phyloP scores from a whole-genome alignment of 129 eudicot species.

The Cynara cardunculus region DNA sequence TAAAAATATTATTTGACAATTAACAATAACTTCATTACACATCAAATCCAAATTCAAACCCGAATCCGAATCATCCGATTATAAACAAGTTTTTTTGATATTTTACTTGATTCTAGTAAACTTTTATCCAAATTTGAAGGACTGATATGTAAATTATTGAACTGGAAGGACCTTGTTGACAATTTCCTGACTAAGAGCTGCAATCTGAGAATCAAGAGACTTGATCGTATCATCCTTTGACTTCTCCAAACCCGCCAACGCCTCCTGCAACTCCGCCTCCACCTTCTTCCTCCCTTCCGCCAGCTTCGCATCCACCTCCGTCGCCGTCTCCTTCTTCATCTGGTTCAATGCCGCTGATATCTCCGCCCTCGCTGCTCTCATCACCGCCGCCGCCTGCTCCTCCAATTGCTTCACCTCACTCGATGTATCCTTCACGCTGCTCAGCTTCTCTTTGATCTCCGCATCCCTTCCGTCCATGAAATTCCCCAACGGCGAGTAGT shows the following conservation, averaged over 20 bases:
- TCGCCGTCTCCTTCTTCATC: conserved; percentile 87
- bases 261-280: conserved; percentile 80
- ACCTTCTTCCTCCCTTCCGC: conserved; percentile 74
- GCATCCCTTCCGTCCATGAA: conserved; percentile 84
- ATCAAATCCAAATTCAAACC: background rate
- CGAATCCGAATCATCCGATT: conserved; percentile 13
- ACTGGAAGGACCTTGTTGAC: conserved; percentile 94
- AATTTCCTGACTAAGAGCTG: conserved; percentile 80
- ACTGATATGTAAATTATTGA: conserved; percentile 12
- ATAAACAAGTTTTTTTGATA: conserved; percentile 12
- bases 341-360: conserved; percentile 75
- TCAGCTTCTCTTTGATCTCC: conserved; percentile 59
- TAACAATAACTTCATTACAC: conserved; percentile 13
- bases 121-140: background rate
- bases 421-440: conserved; percentile 77
- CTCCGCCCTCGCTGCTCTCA: conserved; percentile 94
- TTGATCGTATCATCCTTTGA: conserved; percentile 71
- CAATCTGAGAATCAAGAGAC: conserved; percentile 83
- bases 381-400: conserved; percentile 89
- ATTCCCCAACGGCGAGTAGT: conserved; percentile 73
- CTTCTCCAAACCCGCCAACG: conserved; percentile 65
- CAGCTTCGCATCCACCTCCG: conserved; percentile 74
- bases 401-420: conserved; percentile 73
- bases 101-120: background rate
- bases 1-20: conserved; percentile 20